A percentile compares a stretch with the other conserved stretches of the same genome.
These are phyloP conservation scores for Aspergillus nomiae DNA, from an alignment of 2,329 filamentous ascomycete genomes.

Conservation along the genomic window DNA sequence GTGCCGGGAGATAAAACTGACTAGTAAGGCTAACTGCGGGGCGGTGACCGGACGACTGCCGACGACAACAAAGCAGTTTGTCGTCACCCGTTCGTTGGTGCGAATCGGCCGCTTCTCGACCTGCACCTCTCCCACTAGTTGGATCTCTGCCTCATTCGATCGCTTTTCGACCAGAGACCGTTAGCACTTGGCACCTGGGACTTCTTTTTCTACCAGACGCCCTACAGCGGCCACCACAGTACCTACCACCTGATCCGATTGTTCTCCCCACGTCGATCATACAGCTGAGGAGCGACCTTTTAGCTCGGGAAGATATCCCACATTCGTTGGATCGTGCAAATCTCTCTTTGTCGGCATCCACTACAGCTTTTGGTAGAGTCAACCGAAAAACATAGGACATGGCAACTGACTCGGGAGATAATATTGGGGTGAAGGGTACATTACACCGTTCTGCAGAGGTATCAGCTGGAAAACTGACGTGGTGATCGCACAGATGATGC, in stretches of 20 bases:
- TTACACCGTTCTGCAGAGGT: background rate
- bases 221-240: background rate
- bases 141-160: background rate
- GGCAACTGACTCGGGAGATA: slow-evolving; percentile 18
- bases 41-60: slow-evolving; percentile 27
- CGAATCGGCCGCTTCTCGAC: slow-evolving; percentile 1
- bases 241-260: background rate
- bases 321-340: background rate
- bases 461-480: background rate
- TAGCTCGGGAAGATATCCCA: background rate
- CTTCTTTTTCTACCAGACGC: too few relatives aligned
- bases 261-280: background rate
- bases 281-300: background rate
- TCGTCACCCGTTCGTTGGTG: slow-evolving; percentile 15
- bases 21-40: slow-evolving; percentile 17
- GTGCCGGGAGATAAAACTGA: background rate
- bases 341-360: background rate
- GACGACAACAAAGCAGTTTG: slow-evolving; percentile 27
- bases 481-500: slow-evolving; percentile 7
- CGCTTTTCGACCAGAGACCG: background rate
- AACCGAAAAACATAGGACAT: slow-evolving; percentile 9
- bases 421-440: slow-evolving; percentile 18
- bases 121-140: background rate
- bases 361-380: background rate
- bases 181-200: background rate